Conservation (phyloP, 768 basidiomycete genomes). For the Termitomyces sp. region DNA sequence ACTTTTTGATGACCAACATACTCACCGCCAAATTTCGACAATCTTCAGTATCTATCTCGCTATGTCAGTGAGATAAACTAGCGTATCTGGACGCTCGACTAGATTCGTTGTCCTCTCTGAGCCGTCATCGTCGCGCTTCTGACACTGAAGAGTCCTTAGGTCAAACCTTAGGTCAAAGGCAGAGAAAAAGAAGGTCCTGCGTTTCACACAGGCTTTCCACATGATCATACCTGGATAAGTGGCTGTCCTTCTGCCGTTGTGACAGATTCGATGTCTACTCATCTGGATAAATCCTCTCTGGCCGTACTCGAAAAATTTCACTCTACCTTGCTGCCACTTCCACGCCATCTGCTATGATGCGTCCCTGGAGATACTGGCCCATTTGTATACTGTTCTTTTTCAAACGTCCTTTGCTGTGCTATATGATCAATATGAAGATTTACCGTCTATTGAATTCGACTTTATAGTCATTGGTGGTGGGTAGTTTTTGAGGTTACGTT, state of each 20-base stretch:
- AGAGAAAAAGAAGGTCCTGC: too few relatives aligned
- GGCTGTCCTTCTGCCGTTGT: background rate
- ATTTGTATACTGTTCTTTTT: background rate
- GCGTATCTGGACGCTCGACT: too few relatives aligned
- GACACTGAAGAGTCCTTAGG: background rate
- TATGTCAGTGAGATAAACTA: background rate
- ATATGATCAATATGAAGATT: background rate
- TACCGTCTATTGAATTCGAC: slow-evolving; percentile 5
- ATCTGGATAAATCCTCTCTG: background rate
- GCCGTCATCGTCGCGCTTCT: too few relatives aligned
- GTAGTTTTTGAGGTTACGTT: background rate
- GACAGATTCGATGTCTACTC: background rate
- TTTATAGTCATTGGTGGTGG: slow-evolving; percentile 13
- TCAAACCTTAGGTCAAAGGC: too few relatives aligned
- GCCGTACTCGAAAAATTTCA: background rate
- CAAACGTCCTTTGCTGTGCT: background rate
- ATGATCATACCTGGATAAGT: background rate
- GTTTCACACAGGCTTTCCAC: background rate
- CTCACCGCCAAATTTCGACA: background rate
- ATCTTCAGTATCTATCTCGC: background rate
- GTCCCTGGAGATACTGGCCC: background rate
- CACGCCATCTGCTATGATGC: background rate
- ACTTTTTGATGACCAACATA: background rate
- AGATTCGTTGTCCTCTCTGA: too few relatives aligned
- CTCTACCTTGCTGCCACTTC: background rate